A percentile compares a stretch with the other conserved stretches of the same genome.
phyloP scores from a whole-genome alignment of 2,329 filamentous ascomycete genomes.

The Colletotrichum noveboracense region DNA sequence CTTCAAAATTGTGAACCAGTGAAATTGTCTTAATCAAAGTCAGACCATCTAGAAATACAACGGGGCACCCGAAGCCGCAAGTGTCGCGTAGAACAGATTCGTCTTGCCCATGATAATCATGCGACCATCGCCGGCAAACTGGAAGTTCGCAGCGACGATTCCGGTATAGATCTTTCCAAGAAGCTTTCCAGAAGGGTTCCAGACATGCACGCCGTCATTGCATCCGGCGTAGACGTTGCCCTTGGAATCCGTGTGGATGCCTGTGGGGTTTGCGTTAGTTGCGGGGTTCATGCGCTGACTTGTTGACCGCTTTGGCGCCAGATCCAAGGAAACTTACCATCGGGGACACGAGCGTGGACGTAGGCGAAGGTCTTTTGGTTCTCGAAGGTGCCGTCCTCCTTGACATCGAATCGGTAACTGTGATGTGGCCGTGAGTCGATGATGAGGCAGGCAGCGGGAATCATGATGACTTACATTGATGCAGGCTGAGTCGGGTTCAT shows the following conservation, averaged over 20 bases:
- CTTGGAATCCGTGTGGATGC: conserved; percentile 56
- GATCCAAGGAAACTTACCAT: conserved; percentile 47
- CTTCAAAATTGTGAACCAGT: neutral
- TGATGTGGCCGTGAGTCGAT: neutral
- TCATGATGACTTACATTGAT: conserved; percentile 47
- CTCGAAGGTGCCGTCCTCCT: conserved; percentile 48
- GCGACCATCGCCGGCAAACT: conserved; percentile 42
- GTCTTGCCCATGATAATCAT: conserved; percentile 41
- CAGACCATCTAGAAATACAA: neutral
- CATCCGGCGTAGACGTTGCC: conserved; percentile 61
- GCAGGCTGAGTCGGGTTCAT: conserved; percentile 44
- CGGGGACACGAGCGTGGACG: conserved; percentile 57
- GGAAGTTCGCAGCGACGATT: conserved; percentile 49
- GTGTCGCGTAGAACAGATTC: conserved; percentile 35
- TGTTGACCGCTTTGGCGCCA: neutral
- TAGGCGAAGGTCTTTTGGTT: conserved; percentile 63
- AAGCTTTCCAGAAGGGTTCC: conserved; percentile 48
- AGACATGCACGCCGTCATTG: conserved; percentile 55
- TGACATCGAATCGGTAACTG: conserved; percentile 53
- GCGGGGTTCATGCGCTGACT: conserved; percentile 27
- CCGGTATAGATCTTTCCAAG: conserved; percentile 63
- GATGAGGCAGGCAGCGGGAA: neutral
- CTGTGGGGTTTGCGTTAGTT: conserved; percentile 33
- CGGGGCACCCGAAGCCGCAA: conserved; percentile 25
- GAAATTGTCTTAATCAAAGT: neutral